These are phyloP conservation scores for Nannochloris sp. DNA, from an alignment of 139 green algal species.

Conservation along the genomic window DNA sequence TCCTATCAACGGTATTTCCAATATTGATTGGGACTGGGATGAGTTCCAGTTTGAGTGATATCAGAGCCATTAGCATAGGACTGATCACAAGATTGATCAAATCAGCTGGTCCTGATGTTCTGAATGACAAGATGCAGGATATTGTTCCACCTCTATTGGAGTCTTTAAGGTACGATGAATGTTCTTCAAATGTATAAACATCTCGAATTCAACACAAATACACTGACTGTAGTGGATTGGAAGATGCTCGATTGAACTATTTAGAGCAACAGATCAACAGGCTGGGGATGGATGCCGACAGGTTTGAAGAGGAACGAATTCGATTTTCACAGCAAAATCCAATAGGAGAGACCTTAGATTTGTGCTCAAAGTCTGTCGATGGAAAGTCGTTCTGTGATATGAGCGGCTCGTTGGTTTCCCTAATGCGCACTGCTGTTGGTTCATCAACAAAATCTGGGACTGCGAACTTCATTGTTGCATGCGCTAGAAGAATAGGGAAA, in stretches of 20 bases:
- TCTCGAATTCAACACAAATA: background rate
- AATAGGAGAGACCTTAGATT: constrained; percentile 61
- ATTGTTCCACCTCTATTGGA: constrained; percentile 79
- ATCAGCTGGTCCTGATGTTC: constrained; percentile 22
- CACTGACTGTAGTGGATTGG: constrained; percentile 26
- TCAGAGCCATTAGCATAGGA: constrained; percentile 32
- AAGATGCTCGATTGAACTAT: constrained; percentile 66
- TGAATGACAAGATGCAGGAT: constrained; percentile 46
- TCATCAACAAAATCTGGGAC: constrained; percentile 65
- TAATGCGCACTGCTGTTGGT: constrained; percentile 48
- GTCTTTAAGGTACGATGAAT: constrained; percentile 19
- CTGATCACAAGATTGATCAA: constrained; percentile 39
- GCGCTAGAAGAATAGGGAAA: constrained; percentile 31
- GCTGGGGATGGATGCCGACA: constrained; percentile 53
- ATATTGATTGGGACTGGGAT: constrained; percentile 55
- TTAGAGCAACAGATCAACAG: constrained; percentile 54
- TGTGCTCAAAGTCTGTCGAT: constrained; percentile 43
- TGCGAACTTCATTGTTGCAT: constrained; percentile 52
- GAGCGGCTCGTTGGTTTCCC: constrained; percentile 15
- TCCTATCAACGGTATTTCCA: constrained; percentile 44
- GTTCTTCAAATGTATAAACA: constrained; percentile 9
- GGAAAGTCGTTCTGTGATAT: constrained; percentile 30
- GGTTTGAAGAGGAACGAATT: constrained; percentile 53
- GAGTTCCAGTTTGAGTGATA: background rate
- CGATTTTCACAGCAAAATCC: constrained; percentile 28